Conservation (phyloP, 345 rosid species). For the Populus alba region DNA sequence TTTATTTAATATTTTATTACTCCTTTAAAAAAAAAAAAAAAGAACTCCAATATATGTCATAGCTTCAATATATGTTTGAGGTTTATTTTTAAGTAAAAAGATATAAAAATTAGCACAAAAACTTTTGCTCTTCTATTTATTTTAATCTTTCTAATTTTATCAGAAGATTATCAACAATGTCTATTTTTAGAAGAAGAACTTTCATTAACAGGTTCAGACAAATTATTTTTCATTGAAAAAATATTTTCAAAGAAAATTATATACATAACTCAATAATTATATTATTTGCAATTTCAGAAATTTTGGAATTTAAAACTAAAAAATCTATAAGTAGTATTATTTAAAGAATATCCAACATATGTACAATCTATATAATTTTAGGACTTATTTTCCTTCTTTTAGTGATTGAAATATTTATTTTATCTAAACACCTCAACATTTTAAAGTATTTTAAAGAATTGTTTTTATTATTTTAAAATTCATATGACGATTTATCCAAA, state of each 20-base stretch:
- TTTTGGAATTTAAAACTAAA: neutral
- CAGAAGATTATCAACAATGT: neutral
- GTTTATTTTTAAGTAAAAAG: neutral
- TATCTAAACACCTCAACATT: neutral
- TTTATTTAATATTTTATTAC: neutral
- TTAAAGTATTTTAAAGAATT: neutral
- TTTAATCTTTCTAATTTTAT: neutral
- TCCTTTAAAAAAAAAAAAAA: neutral
- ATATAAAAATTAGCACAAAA: neutral
- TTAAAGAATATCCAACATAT: neutral
- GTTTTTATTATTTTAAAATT: neutral
- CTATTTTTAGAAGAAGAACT: neutral
- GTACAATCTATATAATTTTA: neutral
- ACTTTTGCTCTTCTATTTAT: neutral
- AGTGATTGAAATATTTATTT: neutral
- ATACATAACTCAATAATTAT: neutral
- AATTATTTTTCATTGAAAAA: neutral
- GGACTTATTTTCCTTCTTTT: neutral
- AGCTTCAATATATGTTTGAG: neutral
- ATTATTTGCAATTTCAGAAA: neutral
- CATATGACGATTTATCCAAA: neutral
- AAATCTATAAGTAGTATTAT: neutral
- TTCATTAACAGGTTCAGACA: neutral
- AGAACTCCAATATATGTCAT: neutral
- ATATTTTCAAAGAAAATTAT: neutral